Conservation (phyloP, 192 early-diverging fungal species). For the Linnemannia schmuckeri region DNA sequence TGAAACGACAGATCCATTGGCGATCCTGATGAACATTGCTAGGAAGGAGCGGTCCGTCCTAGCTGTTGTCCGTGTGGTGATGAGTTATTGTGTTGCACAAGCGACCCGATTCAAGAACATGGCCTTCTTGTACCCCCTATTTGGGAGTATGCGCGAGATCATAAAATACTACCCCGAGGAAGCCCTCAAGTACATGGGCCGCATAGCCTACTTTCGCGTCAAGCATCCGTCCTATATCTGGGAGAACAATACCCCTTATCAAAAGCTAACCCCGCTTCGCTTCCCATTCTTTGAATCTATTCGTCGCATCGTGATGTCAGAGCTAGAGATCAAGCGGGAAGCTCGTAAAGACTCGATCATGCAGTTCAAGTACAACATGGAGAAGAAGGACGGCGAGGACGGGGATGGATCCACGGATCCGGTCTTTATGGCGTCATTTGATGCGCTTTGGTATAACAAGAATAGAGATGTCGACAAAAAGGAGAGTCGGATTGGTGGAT, state of each 20-base stretch:
- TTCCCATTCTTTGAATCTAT: neutral
- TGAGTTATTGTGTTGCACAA: conserved; percentile 23
- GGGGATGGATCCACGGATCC: neutral
- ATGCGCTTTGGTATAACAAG: conserved; percentile 12
- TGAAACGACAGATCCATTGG: conserved; percentile 2
- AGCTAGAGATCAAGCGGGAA: neutral
- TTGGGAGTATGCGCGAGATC: neutral
- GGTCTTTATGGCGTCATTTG: conserved; percentile 25
- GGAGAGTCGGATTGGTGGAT: neutral
- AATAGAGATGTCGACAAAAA: no score
- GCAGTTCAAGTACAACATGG: neutral
- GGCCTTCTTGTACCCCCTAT: conserved; percentile 8
- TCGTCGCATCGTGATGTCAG: neutral
- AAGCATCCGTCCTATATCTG: neutral
- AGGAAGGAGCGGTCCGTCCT: neutral
- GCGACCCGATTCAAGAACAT: conserved; percentile 1
- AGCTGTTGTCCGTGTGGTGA: neutral
- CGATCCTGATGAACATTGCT: neutral
- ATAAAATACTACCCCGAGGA: conserved; percentile 3
- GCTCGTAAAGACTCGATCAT: neutral
- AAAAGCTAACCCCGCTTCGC: neutral
- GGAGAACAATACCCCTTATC: neutral
- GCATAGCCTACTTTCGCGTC: neutral
- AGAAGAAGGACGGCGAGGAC: neutral
- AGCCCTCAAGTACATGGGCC: neutral